A percentile compares a stretch with the other conserved stretches of the same genome.
These are phyloP conservation scores for Tuber microsphaerosporum DNA, from an alignment of 495 filamentous ascomycete species.

Conservation along the genomic window DNA sequence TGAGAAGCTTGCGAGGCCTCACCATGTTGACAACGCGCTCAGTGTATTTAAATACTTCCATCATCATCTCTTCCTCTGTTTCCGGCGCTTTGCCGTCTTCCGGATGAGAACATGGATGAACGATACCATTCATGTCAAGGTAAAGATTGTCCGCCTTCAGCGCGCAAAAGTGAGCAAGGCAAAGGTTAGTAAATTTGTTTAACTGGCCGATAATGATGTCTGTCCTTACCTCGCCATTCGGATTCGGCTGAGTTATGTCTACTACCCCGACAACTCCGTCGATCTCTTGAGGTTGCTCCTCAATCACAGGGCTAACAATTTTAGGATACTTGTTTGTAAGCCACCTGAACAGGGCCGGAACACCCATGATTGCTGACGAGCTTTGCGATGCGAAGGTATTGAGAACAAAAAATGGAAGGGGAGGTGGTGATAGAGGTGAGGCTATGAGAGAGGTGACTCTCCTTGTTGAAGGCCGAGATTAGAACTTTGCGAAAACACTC, in stretches of 20 bases:
- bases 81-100: constrained; percentile 85
- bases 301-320: constrained; percentile 83
- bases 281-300: constrained; percentile 70
- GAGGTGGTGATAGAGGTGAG: neutral
- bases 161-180: neutral
- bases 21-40: constrained; percentile 98
- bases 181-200: constrained; percentile 8
- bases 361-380: constrained; percentile 33
- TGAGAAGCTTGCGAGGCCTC: constrained; percentile 83
- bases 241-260: constrained; percentile 75
- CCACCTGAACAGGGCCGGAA: constrained; percentile 43
- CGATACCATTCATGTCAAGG: constrained; percentile 99
- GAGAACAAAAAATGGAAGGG: neutral
- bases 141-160: constrained; percentile 91
- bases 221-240: constrained; percentile 66
- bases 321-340: constrained; percentile 56
- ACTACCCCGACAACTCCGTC: constrained; percentile 72
- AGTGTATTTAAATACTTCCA: constrained; percentile 94
- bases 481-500: neutral
- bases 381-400: neutral
- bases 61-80: constrained; percentile 98
- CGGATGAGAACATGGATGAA: constrained; percentile 97
- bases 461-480: neutral
- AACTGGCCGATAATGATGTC: neutral
- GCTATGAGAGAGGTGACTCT: neutral